A percentile compares a stretch with the other conserved stretches of the same genome.
Conservation (phyloP, 345 rosid species). For the Lepidium aucheri region DNA sequence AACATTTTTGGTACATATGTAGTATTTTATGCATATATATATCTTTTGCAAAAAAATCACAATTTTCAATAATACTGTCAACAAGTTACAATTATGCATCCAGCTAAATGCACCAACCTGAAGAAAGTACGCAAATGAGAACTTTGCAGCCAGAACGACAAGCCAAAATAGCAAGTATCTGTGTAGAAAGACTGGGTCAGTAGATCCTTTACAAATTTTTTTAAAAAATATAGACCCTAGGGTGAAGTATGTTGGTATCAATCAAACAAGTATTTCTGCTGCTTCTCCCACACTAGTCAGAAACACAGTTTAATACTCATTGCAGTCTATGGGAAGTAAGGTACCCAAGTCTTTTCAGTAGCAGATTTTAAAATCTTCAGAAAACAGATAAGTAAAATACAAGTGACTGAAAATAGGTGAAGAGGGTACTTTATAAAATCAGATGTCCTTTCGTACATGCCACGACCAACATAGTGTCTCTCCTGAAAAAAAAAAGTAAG, state of each 20-base stretch:
- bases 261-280: constrained; percentile 8
- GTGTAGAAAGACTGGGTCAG: constrained; percentile 22
- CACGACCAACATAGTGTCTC: constrained; percentile 88
- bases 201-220: neutral
- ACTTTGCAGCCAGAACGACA: constrained; percentile 65
- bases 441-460: constrained; percentile 87
- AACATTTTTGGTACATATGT: neutral
- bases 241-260: neutral
- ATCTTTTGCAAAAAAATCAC: neutral
- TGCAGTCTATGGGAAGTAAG: neutral
- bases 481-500: constrained; percentile 47
- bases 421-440: constrained; percentile 72
- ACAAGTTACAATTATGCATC: constrained; percentile 1
- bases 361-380: constrained; percentile 1
- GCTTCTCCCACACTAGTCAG: constrained; percentile 10
- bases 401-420: neutral
- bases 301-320: neutral
- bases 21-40: neutral
- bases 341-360: neutral
- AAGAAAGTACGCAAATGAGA: constrained; percentile 87
- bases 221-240: neutral
- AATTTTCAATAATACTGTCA: constrained; percentile 3
- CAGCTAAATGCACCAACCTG: constrained; percentile 43
- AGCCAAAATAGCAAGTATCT: constrained; percentile 96
- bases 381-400: neutral